Base-by-base conservation (phyloP, 2,329 filamentous ascomycete species). In the Aspergillus ibericus region DNA sequence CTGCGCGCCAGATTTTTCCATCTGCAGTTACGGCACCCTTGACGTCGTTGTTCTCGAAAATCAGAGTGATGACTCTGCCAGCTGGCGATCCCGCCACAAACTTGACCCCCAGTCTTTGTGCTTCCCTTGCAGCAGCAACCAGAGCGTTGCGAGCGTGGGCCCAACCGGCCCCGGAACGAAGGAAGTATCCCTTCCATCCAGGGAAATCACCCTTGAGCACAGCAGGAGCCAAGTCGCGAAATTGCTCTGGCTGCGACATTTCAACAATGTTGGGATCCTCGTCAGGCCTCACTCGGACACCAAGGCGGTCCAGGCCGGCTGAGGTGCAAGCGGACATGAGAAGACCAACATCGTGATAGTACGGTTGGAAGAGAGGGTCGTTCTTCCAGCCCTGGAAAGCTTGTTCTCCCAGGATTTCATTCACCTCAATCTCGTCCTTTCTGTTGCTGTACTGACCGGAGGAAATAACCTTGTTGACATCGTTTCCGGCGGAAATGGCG, bases 121-220 rank as follows among this genome's bases (percentile, higher is more conserved):
- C 79, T 64, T 82, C 81, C 4, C 66, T 61, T n/a, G 75, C 74
- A 8, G 78, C 78, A 42, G 79, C 75, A 54, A 74, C 66, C 34
- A 84, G 63, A 1, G 80, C 78, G 36, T 79, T 78, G 8, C 77
- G 72, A 10, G 82, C 82, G 64, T 80, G 79, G 4, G 82, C 79
- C 81, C 82, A 84, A 4, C 82, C 82, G 13, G 80, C 80, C 15
- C 76, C 75, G 18, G 70, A 67, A n/a, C 70, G 66, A 61, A 75
- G 75, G 62, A 68, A 74, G 65, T 76, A 78, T 7, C 77, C 80
- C 63, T 69, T 70, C 79, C 80, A 81, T 7, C 71, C 72, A 0
- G 77, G 71, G 54, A 80, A 80, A 1, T 73, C 63, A 12, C 79
- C 78, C 9, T 76, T 78, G 51, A 81, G 65, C 0, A 83, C 77